Evolutionary conservation across 805 yeast genomes (phyloP).

Genomic region (Brettanomyces sp.): DNA sequence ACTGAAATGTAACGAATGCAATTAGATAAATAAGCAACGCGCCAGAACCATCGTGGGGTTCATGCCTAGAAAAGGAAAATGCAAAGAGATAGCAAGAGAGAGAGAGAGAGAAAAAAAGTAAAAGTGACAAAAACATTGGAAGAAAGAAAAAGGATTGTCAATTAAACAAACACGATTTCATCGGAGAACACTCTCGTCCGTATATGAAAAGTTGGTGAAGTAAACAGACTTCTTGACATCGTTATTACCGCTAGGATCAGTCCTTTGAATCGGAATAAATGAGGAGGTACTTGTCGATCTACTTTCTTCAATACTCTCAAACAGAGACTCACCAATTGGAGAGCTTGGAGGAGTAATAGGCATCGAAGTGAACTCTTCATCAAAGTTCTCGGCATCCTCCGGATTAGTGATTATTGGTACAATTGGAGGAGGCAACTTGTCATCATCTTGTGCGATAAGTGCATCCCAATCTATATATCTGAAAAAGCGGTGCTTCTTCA

Average conservation of each 20-base stretch:
- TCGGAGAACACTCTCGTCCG: constrained; percentile 15
- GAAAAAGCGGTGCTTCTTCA: constrained; percentile 65
- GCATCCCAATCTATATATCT: constrained; percentile 65
- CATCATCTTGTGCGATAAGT: constrained; percentile 38
- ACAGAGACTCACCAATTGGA: constrained; percentile 20
- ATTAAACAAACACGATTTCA: not conserved
- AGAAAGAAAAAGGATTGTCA: not conserved
- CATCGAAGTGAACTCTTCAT: constrained; percentile 68
- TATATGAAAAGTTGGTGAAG: constrained; percentile 24
- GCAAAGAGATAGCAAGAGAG: not conserved
- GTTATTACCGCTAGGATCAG: constrained; percentile 13
- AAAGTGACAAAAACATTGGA: not conserved
- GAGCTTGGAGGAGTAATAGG: constrained; percentile 34
- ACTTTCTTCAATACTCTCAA: constrained; percentile 20
- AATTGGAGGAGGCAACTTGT: constrained; percentile 69
- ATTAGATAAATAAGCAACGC: not conserved
- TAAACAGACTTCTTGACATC: constrained; percentile 23
- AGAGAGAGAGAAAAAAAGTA: not conserved
- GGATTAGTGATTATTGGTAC: constrained; percentile 79
- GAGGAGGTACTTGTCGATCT: constrained; percentile 25
- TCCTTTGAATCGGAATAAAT: constrained; percentile 23
- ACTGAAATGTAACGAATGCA: not conserved
- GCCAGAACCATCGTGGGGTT: not conserved
- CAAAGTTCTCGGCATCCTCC: constrained; percentile 76
- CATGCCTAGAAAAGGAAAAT: too few species aligned